Conservation (phyloP, 768 basidiomycete species). For the Fistulinella prunicolor region DNA sequence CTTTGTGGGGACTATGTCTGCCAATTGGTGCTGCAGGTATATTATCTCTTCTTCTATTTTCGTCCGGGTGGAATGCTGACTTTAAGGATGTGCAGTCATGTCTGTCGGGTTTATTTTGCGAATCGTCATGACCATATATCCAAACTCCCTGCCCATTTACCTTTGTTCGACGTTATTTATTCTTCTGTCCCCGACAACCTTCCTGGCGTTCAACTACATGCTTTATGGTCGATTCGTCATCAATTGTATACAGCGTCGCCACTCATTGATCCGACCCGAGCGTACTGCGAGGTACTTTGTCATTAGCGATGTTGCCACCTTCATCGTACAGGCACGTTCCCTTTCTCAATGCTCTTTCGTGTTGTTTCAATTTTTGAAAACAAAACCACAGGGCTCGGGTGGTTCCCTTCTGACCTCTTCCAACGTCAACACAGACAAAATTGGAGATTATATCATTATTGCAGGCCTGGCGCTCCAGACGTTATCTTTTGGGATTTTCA, state of each 20-base stretch:
- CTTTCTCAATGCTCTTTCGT: not conserved
- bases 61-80: conserved; percentile 2
- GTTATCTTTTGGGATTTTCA: conserved; percentile 24
- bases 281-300: conserved; percentile 25
- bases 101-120: conserved; percentile 21
- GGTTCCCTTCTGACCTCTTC: conserved; percentile 17
- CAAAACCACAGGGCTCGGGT: conserved; percentile 19
- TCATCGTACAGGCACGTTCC: conserved; percentile 27
- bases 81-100: conserved; percentile 12
- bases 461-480: conserved; percentile 26
- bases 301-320: conserved; percentile 26
- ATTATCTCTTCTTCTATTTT: not conserved
- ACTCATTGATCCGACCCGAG: conserved; percentile 27
- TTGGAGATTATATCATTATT: conserved; percentile 22
- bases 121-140: conserved; percentile 16
- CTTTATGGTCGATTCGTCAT: conserved; percentile 29
- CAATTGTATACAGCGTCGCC: conserved; percentile 13
- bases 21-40: conserved; percentile 29
- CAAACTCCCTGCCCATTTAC: conserved; percentile 16
- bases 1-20: conserved; percentile 33
- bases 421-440: not conserved
- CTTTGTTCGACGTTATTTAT: conserved; percentile 22
- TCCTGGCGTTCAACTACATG: conserved; percentile 35
- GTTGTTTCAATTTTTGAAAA: not conserved
- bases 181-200: conserved; percentile 26